Base-by-base conservation (phyloP, 2,329 filamentous ascomycete species). In the Xylariaceae sp. region DNA sequence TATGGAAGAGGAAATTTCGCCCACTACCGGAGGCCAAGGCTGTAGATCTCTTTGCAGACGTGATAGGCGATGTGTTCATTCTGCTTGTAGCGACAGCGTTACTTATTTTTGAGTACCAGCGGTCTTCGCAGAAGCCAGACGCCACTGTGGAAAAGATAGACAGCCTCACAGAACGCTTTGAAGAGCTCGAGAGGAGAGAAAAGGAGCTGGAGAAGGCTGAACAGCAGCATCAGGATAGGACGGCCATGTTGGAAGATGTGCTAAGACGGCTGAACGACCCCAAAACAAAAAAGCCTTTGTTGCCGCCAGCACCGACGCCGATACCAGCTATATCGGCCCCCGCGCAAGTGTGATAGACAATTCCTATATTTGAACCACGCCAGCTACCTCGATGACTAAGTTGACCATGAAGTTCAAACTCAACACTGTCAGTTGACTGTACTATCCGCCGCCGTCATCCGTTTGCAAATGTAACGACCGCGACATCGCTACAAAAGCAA, bases 31-130 rank as follows among this genome's bases (percentile, higher is more conserved):
- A 86, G 65, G 74, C 69, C 12, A 86, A 86, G 69, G 83, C 83
- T 6, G 83, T 86, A 8, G 83, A 86, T 63, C 70, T 86, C 6
- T 86, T 86, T 62, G 84, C 83, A 42, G 83, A 86, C 63, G 83
- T 86, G 12, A 72, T 83, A 48, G 83, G 83, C 41, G 83, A 86
- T 60, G 71, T 73, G 12, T 86, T 86, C 64, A 85, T 86, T 56
- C 74, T 86, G 26, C 65, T 75, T 4, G 81, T 86, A 30, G 83
- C 81, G 5, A 72, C 74, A 11, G 75, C 69, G 26, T 67, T 86
- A 48, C 77, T 86, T 53, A 69, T 85, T 37, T 86, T 81, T 67
- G 83, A 86, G 69, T 84, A 80, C 60, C 79, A 80, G 67, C 79
- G 76, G 61, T 72, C 79, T 6, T 74, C 76, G n/a, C 72, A 76